Conservation (phyloP, 345 rosid species). For the Ailanthus altissimus region DNA sequence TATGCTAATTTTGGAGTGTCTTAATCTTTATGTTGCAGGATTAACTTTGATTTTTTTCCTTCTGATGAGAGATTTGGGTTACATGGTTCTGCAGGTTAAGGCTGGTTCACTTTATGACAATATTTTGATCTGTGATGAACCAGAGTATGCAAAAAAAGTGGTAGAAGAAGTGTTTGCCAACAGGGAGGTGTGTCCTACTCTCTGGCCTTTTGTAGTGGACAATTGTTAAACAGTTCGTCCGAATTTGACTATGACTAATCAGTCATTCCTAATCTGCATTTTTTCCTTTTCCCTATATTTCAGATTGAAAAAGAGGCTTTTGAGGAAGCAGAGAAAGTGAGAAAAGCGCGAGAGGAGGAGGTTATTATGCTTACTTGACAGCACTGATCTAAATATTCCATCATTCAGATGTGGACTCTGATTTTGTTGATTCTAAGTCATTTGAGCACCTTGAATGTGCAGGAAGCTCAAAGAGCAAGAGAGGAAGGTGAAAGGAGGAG, state of each 20-base stretch:
- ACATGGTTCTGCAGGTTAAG: constrained; percentile 40
- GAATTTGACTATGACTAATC: neutral
- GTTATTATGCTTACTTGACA: constrained; percentile 22
- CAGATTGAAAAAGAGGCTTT: constrained; percentile 53
- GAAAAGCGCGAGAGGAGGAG: constrained; percentile 50
- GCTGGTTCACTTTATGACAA: constrained; percentile 52
- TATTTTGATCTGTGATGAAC: constrained; percentile 46
- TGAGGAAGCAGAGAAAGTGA: constrained; percentile 46
- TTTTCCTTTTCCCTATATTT: constrained; percentile 9
- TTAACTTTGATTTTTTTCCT: neutral
- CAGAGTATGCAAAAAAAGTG: constrained; percentile 47
- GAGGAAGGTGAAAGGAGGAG: constrained; percentile 56
- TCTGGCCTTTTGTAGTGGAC: neutral
- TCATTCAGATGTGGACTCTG: neutral
- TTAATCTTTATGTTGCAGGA: neutral
- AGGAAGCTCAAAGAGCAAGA: constrained; percentile 55
- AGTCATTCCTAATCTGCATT: neutral
- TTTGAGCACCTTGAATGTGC: constrained; percentile 15
- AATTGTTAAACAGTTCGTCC: neutral
- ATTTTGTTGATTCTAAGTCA: constrained; percentile 2
- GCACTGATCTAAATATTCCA: neutral
- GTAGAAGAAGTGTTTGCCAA: constrained; percentile 43
- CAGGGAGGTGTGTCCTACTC: constrained; percentile 37
- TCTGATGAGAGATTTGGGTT: neutral
- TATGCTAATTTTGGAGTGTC: neutral